Percentiles rank a stretch among this genome's conserved stretches.
Conservation (phyloP, 2,329 filamentous ascomycete genomes). For the Sclerotinia nivalis region DNA sequence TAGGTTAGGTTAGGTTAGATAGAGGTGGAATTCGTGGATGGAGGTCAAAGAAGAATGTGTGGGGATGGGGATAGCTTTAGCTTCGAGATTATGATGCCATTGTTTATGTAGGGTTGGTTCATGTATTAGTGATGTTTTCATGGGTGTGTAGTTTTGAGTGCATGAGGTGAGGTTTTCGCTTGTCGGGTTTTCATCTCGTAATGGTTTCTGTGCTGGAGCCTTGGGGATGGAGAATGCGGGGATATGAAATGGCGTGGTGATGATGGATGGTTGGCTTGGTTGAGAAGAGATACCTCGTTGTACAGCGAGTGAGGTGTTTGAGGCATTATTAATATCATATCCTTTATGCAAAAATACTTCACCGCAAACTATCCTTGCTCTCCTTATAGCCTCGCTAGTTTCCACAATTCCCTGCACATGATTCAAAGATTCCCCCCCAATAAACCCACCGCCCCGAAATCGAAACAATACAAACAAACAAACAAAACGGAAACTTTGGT, state of each 20-base stretch:
- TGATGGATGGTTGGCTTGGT: background rate
- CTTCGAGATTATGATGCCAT: background rate
- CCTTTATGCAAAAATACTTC: too few relatives aligned
- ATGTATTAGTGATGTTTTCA: conserved; percentile 9
- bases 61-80: background rate
- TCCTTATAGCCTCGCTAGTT: conserved; percentile 11
- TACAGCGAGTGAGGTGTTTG: background rate
- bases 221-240: background rate
- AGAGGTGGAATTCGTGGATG: background rate
- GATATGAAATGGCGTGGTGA: background rate
- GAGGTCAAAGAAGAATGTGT: conserved; percentile 8
- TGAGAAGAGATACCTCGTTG: background rate
- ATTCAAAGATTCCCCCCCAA: background rate
- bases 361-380: background rate
- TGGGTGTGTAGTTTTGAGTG: conserved; percentile 7
- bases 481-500: background rate
- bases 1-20: background rate
- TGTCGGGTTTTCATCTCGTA: background rate
- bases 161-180: conserved; percentile 11
- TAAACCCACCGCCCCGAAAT: conserved; percentile 5
- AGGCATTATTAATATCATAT: background rate
- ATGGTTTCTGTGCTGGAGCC: background rate
- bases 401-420: background rate
- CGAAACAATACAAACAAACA: conserved; percentile 3
- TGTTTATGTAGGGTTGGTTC: conserved; percentile 6